Percentiles rank a stretch among this genome's conserved stretches.
These are phyloP conservation scores for Penicillium brevicompactum DNA, from an alignment of 2,329 filamentous ascomycete species.

Conservation along the genomic window DNA sequence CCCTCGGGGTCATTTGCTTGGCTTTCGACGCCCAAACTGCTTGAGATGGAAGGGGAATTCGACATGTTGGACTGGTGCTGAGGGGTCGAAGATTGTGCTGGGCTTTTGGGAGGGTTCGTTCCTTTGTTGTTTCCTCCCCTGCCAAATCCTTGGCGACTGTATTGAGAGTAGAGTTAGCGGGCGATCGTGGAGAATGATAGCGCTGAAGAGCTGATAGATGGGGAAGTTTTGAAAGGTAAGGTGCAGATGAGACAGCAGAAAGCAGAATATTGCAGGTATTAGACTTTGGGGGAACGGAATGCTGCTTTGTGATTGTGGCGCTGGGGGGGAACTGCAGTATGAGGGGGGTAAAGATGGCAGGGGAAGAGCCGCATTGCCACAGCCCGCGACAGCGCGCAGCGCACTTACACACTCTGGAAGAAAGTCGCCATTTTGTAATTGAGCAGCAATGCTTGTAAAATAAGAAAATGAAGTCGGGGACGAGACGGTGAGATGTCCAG, in stretches of 20 bases:
- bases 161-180: constrained; percentile 27
- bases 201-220: constrained; percentile 6
- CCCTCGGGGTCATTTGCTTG: constrained; percentile 44
- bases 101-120: constrained; percentile 43
- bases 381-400: constrained; percentile 4
- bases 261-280: constrained; percentile 9
- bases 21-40: constrained; percentile 40
- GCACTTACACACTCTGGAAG: constrained; percentile 53
- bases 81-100: constrained; percentile 30
- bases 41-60: constrained; percentile 44
- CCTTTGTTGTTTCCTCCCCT: constrained; percentile 51
- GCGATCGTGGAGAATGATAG: constrained; percentile 13
- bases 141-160: constrained; percentile 53
- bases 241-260: constrained; percentile 1
- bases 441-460: constrained; percentile 12
- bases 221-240: constrained; percentile 7
- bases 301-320: constrained; percentile 23
- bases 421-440: constrained; percentile 48
- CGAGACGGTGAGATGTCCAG: constrained; percentile 13
- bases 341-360: constrained; percentile 20
- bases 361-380: constrained; percentile 2
- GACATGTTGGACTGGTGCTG: constrained; percentile 32
- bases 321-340: constrained; percentile 20
- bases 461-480: constrained; percentile 6
- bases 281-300: constrained; percentile 15